Percentiles rank a stretch among this genome's conserved stretches.
These are phyloP conservation scores for Gossypium australe DNA, from an alignment of 345 rosid species.

Conservation along the genomic window DNA sequence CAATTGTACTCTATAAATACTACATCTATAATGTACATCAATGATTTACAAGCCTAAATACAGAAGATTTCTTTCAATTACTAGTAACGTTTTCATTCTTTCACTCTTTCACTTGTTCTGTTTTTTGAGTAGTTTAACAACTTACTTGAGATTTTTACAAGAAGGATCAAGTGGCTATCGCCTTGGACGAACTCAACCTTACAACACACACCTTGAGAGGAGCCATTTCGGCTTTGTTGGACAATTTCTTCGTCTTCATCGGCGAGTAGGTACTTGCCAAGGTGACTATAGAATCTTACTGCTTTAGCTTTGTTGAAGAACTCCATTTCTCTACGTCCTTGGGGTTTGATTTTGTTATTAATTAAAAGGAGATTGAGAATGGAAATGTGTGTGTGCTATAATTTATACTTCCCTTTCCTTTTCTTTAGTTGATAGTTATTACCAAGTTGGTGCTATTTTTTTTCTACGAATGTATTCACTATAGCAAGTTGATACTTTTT, in stretches of 20 bases:
- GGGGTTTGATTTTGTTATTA: no score
- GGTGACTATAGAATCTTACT: conserved; percentile 73
- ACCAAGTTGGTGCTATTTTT: not conserved
- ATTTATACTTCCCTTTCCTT: not conserved
- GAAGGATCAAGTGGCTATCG: conserved; percentile 28
- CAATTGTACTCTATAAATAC: no score
- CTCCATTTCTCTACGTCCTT: conserved; percentile 40
- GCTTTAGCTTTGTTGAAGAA: conserved; percentile 51
- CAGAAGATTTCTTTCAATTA: no score
- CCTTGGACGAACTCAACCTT: conserved; percentile 43
- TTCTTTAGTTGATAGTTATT: not conserved
- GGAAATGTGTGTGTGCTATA: not conserved
- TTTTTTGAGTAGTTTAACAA: no score
- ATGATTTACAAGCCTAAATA: no score
- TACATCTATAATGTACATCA: no score
- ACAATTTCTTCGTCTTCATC: conserved; percentile 59
- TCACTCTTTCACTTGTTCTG: no score
- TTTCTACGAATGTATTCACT: not conserved
- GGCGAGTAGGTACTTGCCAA: conserved; percentile 65
- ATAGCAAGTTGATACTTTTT: no score
- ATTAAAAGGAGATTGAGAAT: not conserved
- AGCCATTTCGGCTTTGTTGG: conserved; percentile 55
- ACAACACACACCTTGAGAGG: conserved; percentile 53
- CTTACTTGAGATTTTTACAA: not conserved
- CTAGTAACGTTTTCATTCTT: no score